Percentiles rank a stretch among this genome's conserved stretches.
Evolutionary conservation across 2,329 filamentous ascomycete species (phyloP).

Genomic region (Xylariales sp.): DNA sequence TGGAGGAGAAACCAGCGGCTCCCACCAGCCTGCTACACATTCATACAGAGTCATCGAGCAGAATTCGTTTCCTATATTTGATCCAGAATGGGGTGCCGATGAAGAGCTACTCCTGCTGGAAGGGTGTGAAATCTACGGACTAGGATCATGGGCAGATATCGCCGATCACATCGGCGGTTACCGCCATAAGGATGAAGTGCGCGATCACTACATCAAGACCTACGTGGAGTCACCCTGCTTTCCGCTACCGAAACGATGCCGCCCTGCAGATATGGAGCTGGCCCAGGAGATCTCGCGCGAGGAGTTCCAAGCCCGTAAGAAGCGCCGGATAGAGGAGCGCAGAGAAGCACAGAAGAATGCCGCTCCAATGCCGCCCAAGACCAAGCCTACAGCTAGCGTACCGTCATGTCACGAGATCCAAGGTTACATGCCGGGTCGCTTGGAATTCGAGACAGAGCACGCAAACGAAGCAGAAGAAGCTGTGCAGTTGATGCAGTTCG

Average conservation of each 20-base stretch:
- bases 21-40: slow-evolving; percentile 83
- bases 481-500: slow-evolving; percentile 97
- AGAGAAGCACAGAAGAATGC: slow-evolving; percentile 84
- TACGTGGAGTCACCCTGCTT: slow-evolving; percentile 83
- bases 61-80: slow-evolving; percentile 96
- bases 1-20: slow-evolving; percentile 72
- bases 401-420: slow-evolving; percentile 97
- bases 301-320: slow-evolving; percentile 90
- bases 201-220: slow-evolving; percentile 86
- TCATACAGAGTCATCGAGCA: slow-evolving; percentile 94
- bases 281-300: slow-evolving; percentile 81
- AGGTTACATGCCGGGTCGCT: slow-evolving; percentile 94
- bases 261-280: slow-evolving; percentile 73
- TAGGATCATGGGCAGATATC: slow-evolving; percentile 97
- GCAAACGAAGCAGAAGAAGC: slow-evolving; percentile 98
- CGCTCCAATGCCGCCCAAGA: slow-evolving; percentile 79
- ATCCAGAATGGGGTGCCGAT: slow-evolving; percentile 92
- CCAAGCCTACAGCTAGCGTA: slow-evolving; percentile 92
- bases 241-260: slow-evolving; percentile 81
- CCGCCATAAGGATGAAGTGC: slow-evolving; percentile 89
- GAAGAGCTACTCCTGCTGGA: slow-evolving; percentile 92
- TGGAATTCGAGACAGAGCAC: slow-evolving; percentile 97
- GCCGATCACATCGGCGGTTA: slow-evolving; percentile 97
- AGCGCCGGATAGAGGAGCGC: slow-evolving; percentile 85
- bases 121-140: slow-evolving; percentile 90